Percentiles rank a stretch among this genome's conserved stretches.
phyloP scores from a whole-genome alignment of 1,284 basidiomycete genomes.

The Cutaneotrichosporon sp. region DNA sequence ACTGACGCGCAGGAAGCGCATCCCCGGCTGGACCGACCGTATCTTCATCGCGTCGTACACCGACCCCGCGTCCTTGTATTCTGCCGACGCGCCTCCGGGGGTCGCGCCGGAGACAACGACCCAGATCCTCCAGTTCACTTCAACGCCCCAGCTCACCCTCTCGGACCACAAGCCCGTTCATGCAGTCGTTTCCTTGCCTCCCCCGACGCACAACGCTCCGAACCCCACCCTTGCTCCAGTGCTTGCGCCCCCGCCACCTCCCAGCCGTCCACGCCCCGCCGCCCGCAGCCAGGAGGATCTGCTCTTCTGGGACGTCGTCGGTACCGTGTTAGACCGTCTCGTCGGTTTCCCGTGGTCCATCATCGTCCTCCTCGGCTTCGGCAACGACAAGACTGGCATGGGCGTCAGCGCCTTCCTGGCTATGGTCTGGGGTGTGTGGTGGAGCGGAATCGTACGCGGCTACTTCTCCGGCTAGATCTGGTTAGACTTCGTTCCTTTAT shows the following conservation, averaged over 20 bases:
- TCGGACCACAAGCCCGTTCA: conserved; percentile 51
- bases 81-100: conserved; percentile 18
- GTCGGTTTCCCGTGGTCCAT: conserved; percentile 43
- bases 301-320: conserved; percentile 25
- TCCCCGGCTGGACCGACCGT: conserved; percentile 92
- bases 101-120: conserved; percentile 27
- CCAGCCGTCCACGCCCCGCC: conserved; percentile 22
- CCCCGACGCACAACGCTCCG: conserved; percentile 23
- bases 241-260: conserved; percentile 29
- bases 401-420: conserved; percentile 40
- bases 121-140: conserved; percentile 33
- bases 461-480: neutral
- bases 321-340: conserved; percentile 31
- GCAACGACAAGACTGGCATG: conserved; percentile 36
- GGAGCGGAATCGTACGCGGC: conserved; percentile 27
- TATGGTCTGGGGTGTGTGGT: conserved; percentile 44
- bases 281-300: conserved; percentile 23
- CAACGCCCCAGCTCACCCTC: conserved; percentile 38
- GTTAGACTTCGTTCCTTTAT: neutral
- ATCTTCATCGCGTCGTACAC: conserved; percentile 77
- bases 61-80: conserved; percentile 50
- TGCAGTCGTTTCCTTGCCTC: conserved; percentile 36
- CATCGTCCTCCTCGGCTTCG: conserved; percentile 38
- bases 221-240: conserved; percentile 33
- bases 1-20: conserved; percentile 66